A percentile compares a stretch with the other conserved stretches of the same genome.
Evolutionary conservation across 2,329 filamentous ascomycete species (phyloP).

Genomic region (Colletotrichum lindemuthianum): DNA sequence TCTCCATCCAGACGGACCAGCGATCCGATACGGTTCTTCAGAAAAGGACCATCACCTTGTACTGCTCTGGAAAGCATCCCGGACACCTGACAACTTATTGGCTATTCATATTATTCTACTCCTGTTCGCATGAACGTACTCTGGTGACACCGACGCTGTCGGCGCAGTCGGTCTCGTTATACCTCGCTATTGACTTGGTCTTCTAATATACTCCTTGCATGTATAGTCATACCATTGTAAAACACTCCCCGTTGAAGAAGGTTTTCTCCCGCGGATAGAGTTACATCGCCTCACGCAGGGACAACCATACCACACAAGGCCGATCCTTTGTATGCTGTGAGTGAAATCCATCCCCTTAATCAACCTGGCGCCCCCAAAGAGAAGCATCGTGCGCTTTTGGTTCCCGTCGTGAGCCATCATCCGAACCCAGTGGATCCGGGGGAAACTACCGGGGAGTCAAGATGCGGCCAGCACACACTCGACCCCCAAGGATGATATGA

Average conservation of each 20-base stretch:
- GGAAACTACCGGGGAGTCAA: background rate
- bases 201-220: background rate
- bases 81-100: background rate
- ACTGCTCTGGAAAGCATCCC: background rate
- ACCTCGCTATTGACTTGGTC: background rate
- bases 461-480: background rate
- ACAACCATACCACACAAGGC: background rate
- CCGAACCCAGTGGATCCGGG: slow-evolving; percentile 5
- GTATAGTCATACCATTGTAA: background rate
- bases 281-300: slow-evolving; percentile 4
- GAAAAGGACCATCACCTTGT: no score
- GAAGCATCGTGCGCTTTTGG: no score
- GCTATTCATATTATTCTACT: background rate
- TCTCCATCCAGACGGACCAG: no score
- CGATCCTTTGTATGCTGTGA: background rate
- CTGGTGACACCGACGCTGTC: no score
- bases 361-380: slow-evolving; percentile 9
- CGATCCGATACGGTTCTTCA: no score
- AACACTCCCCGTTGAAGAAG: slow-evolving; percentile 13
- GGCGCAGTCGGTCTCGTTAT: background rate
- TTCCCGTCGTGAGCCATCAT: slow-evolving; percentile 12
- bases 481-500: background rate
- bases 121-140: background rate
- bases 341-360: slow-evolving; percentile 21
- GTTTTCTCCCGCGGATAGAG: slow-evolving; percentile 14